These are phyloP conservation scores for Magnusiomyces magnusii DNA, from an alignment of 1,139 yeast species.

Conservation along the genomic window DNA sequence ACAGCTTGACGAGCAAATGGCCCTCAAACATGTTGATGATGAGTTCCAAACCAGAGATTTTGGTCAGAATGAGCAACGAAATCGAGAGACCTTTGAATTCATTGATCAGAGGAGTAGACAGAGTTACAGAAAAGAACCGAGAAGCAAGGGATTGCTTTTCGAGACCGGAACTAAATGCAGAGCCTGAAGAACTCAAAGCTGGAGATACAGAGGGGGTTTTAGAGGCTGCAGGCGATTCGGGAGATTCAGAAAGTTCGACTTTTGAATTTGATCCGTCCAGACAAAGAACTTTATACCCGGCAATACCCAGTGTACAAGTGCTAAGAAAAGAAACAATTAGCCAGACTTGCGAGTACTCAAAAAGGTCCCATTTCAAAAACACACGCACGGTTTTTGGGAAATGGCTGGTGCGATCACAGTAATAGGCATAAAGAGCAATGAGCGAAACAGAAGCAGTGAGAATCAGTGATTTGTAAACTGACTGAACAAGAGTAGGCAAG, in stretches of 20 bases:
- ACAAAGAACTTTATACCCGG: neutral
- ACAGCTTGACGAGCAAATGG: neutral
- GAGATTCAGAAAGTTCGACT: too few relatives aligned
- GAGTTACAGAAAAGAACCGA: neutral
- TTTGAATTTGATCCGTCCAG: too few relatives aligned
- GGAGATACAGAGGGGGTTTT: neutral
- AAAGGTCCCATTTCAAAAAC: neutral
- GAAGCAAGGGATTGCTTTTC: neutral
- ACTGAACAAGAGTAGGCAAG: too few relatives aligned
- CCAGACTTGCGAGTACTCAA: neutral
- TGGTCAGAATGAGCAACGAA: neutral
- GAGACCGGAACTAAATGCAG: too few relatives aligned
- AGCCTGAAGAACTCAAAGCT: too few relatives aligned
- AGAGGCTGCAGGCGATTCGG: too few relatives aligned
- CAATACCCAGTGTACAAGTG: neutral
- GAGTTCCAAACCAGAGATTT: neutral
- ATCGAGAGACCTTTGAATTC: neutral
- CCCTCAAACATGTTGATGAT: neutral
- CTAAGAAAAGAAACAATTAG: neutral
- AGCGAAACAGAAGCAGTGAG: neutral
- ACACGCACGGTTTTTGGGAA: neutral
- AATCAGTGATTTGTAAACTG: neutral
- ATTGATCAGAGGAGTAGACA: neutral
- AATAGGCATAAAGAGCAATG: neutral
- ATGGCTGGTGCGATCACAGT: neutral